These are phyloP conservation scores for Hirsutella rhossiliensis DNA, from an alignment of 2,329 filamentous ascomycete genomes.

Conservation along the genomic window DNA sequence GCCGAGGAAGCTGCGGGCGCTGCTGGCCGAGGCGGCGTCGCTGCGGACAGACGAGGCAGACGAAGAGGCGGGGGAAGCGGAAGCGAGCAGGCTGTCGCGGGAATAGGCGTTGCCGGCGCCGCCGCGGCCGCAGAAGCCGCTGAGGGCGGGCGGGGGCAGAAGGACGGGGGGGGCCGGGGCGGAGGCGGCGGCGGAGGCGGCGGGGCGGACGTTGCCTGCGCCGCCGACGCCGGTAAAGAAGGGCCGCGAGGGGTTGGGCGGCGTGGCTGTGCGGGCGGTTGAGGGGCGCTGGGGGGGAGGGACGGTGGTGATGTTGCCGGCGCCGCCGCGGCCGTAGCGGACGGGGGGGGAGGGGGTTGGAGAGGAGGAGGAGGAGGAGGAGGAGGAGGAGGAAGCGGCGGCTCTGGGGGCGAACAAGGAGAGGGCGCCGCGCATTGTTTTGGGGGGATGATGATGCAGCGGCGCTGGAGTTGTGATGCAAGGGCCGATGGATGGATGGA, in stretches of 20 bases:
- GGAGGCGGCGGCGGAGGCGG: conserved; percentile 20
- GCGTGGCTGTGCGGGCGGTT: conserved; percentile 30
- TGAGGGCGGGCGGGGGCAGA: conserved; percentile 23
- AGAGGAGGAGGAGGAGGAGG: conserved; percentile 15
- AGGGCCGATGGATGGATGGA: too few species aligned
- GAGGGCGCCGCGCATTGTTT: neutral
- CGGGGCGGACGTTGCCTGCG: conserved; percentile 40
- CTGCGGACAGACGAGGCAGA: conserved; percentile 6
- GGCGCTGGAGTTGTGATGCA: too few species aligned
- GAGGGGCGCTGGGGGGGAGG: conserved; percentile 27
- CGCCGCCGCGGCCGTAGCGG: conserved; percentile 41
- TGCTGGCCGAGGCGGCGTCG: conserved; percentile 17
- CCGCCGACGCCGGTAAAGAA: conserved; percentile 58
- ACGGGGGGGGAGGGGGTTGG: conserved; percentile 12
- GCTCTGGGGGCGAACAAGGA: neutral
- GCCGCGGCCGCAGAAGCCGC: conserved; percentile 54
- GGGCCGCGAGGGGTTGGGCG: conserved; percentile 26
- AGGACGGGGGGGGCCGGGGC: conserved; percentile 27
- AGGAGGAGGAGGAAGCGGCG: neutral
- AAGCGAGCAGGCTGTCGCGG: conserved; percentile 12
- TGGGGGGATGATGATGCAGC: too few species aligned
- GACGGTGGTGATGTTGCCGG: conserved; percentile 34
- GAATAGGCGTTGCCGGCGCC: conserved; percentile 50
- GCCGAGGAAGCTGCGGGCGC: conserved; percentile 25
- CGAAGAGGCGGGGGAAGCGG: neutral